Conservation (phyloP, 73 alveolate species). For the Uronychia binucleata region DNA sequence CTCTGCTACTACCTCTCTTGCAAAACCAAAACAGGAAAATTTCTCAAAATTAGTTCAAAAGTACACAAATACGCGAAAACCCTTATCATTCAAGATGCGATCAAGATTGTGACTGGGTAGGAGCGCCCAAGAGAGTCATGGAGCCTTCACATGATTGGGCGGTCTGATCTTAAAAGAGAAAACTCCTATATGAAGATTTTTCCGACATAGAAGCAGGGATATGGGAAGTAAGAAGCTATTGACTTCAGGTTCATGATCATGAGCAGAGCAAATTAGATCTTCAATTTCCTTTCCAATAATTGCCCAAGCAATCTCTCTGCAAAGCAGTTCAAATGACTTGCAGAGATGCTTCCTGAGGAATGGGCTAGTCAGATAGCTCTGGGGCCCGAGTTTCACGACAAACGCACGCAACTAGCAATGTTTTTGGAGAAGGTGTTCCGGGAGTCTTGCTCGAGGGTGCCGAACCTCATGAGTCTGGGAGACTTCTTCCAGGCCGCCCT, state of each 20-base stretch:
- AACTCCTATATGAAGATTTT: not conserved
- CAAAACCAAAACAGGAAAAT: not conserved
- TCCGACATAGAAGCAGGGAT: not conserved
- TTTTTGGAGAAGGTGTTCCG: not conserved
- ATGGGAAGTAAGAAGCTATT: not conserved
- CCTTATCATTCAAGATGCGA: not conserved
- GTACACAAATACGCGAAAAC: not conserved
- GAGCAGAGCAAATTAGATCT: not conserved
- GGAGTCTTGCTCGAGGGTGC: not conserved
- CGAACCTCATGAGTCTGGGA: not conserved
- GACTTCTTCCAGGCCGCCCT: not conserved
- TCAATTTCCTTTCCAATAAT: not conserved
- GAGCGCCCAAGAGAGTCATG: not conserved
- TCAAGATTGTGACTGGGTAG: not conserved
- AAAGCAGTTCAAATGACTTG: not conserved
- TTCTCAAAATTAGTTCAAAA: not conserved
- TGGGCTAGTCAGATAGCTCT: not conserved
- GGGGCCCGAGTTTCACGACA: conserved; percentile 1
- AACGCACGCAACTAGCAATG: not conserved
- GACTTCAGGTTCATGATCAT: not conserved
- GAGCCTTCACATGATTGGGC: not conserved
- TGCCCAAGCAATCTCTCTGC: not conserved
- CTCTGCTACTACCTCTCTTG: not conserved
- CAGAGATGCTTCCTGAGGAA: not conserved
- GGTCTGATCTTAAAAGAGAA: not conserved